A percentile compares a stretch with the other conserved stretches of the same genome.
Evolutionary conservation across 2,329 filamentous ascomycete species (phyloP).

Genomic region (Curvularia lunata): DNA sequence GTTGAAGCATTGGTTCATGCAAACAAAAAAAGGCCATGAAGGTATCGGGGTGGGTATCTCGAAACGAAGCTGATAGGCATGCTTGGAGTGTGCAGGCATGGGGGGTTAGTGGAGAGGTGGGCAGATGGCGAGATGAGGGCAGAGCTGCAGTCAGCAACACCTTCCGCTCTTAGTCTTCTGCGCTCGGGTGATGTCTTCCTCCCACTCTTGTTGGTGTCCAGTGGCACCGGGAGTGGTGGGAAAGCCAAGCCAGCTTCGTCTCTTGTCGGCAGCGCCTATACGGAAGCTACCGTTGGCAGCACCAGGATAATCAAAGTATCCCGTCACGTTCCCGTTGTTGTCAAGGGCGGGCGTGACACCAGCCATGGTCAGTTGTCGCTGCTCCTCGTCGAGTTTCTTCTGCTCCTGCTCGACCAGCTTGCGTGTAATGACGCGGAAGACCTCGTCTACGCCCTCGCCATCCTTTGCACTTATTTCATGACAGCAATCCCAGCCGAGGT

Average conservation of each 20-base stretch:
- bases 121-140: background rate
- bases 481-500: constrained; percentile 94
- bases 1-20: background rate
- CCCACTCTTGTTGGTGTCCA: constrained; percentile 41
- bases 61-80: constrained; percentile 17
- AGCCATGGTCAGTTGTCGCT: constrained; percentile 52
- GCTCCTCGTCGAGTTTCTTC: constrained; percentile 59
- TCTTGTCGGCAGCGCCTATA: constrained; percentile 65
- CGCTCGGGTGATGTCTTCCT: constrained; percentile 40
- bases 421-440: constrained; percentile 87
- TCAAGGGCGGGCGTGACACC: constrained; percentile 54
- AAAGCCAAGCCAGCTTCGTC: constrained; percentile 70
- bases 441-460: constrained; percentile 94
- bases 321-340: constrained; percentile 41
- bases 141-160: constrained; percentile 38
- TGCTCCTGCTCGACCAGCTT: constrained; percentile 79
- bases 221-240: constrained; percentile 54
- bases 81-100: background rate
- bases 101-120: background rate
- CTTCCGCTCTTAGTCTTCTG: constrained; percentile 44
- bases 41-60: constrained; percentile 24
- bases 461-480: constrained; percentile 96
- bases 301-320: constrained; percentile 58
- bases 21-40: constrained; percentile 18
- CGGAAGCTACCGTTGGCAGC: constrained; percentile 65